Percentiles rank a stretch among this genome's conserved stretches.
Conservation (phyloP, 2,329 filamentous ascomycete genomes). For the Lecanicillium sp. region DNA sequence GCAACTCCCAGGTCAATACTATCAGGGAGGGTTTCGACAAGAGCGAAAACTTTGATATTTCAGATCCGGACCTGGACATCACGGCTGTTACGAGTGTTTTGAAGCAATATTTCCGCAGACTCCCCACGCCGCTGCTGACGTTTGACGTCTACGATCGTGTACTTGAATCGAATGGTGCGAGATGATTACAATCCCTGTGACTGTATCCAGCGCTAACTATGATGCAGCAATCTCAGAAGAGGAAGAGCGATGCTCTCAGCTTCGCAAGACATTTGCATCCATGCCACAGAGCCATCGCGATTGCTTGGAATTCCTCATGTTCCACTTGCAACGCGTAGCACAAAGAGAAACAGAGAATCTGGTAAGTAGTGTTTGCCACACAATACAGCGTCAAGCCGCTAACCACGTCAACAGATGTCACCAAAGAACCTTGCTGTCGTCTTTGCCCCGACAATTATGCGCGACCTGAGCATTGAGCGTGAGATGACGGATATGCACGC, state of each 20-base stretch:
- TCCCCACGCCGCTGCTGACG: constrained; percentile 82
- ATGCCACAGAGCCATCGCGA: constrained; percentile 80
- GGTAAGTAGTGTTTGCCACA: constrained; percentile 38
- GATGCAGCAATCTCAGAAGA: constrained; percentile 53
- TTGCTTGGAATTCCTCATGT: constrained; percentile 86
- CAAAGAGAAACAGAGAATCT: constrained; percentile 76
- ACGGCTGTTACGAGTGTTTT: constrained; percentile 91
- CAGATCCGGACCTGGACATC: constrained; percentile 87
- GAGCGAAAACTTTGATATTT: constrained; percentile 80
- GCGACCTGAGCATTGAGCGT: constrained; percentile 77
- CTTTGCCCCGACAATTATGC: constrained; percentile 96
- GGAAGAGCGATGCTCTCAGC: constrained; percentile 58
- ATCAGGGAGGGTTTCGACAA: constrained; percentile 90
- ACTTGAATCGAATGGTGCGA: constrained; percentile 69
- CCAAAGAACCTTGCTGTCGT: constrained; percentile 94
- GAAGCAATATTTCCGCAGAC: constrained; percentile 95
- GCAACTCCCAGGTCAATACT: constrained; percentile 79
- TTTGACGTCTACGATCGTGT: constrained; percentile 88
- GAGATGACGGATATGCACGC: constrained; percentile 95
- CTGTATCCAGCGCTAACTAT: constrained; percentile 14
- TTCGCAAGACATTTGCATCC: constrained; percentile 66
- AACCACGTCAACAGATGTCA: constrained; percentile 53
- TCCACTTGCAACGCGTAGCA: constrained; percentile 84
- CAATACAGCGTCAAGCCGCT: neutral
- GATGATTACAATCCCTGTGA: neutral